Conservation (phyloP, 768 basidiomycete genomes). For the Macrolepiota albuminosa region DNA sequence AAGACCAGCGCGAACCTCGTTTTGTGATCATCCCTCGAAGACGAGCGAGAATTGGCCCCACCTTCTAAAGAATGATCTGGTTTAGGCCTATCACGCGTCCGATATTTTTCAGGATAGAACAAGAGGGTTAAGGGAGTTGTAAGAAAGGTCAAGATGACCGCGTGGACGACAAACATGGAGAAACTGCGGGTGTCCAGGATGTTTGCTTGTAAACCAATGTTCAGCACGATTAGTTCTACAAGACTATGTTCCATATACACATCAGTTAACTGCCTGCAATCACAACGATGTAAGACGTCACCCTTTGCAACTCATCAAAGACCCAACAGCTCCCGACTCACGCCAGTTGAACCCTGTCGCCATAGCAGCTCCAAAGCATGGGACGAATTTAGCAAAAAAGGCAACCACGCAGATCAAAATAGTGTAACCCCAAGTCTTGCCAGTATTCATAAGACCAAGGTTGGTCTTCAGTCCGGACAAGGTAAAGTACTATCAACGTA, state of each 20-base stretch:
- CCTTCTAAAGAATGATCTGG: conserved; percentile 17
- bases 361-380: conserved; percentile 59
- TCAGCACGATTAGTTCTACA: conserved; percentile 89
- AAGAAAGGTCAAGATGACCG: conserved; percentile 73
- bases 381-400: conserved; percentile 75
- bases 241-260: conserved; percentile 29
- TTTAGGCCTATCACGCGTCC: conserved; percentile 29
- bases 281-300: conserved; percentile 23
- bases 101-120: conserved; percentile 69
- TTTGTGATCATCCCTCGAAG: conserved; percentile 38
- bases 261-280: background rate
- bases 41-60: conserved; percentile 12
- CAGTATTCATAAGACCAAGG: conserved; percentile 71
- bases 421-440: conserved; percentile 78
- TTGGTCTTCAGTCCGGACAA: conserved; percentile 79
- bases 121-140: conserved; percentile 78
- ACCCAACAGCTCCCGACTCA: conserved; percentile 81
- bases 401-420: conserved; percentile 70
- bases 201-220: conserved; percentile 71
- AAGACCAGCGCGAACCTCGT: conserved; percentile 69
- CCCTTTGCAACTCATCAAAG: conserved; percentile 91
- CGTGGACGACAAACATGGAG: conserved; percentile 86
- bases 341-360: conserved; percentile 61
- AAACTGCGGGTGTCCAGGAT: conserved; percentile 66
- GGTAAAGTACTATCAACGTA: conserved; percentile 59